Conservation (phyloP, 176 grass and related monocot genomes). For the Triticum turgidum region DNA sequence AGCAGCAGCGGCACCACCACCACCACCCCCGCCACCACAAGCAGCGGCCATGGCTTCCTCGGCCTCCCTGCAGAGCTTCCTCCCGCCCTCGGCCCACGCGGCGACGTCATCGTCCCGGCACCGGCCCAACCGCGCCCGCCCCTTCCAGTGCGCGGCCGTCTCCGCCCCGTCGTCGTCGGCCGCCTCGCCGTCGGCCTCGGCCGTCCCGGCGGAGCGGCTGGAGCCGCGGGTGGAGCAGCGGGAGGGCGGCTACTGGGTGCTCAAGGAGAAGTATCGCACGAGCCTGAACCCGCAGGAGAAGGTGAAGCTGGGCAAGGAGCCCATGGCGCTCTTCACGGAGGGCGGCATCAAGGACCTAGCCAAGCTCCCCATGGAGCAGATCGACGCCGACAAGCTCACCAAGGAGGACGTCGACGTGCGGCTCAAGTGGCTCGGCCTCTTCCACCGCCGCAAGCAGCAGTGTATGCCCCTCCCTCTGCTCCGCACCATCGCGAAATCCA, state of each 20-base stretch:
- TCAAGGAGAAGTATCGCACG: conserved; percentile 79
- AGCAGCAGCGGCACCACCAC: neutral
- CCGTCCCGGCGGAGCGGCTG: conserved; percentile 39
- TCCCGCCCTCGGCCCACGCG: conserved; percentile 34
- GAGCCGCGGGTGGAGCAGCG: conserved; percentile 72
- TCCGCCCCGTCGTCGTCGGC: conserved; percentile 16
- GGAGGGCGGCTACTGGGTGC: conserved; percentile 66
- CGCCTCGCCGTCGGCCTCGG: neutral
- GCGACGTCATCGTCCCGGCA: neutral
- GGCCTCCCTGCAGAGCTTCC: conserved; percentile 62
- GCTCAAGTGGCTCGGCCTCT: conserved; percentile 97
- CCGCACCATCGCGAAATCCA: neutral
- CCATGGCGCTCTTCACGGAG: conserved; percentile 78
- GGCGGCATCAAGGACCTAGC: conserved; percentile 71
- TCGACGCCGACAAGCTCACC: conserved; percentile 63
- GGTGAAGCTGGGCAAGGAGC: conserved; percentile 91
- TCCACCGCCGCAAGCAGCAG: conserved; percentile 96
- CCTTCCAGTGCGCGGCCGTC: neutral
- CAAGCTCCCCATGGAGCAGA: conserved; percentile 58
- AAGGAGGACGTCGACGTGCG: conserved; percentile 91
- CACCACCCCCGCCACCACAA: neutral
- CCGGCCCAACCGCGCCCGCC: conserved; percentile 3
- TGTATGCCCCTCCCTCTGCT: conserved; percentile 38
- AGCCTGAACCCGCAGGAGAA: conserved; percentile 93
- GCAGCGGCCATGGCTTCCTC: conserved; percentile 64